Base-by-base conservation (phyloP, 768 basidiomycete species). In the Leccinellum luteum region DNA sequence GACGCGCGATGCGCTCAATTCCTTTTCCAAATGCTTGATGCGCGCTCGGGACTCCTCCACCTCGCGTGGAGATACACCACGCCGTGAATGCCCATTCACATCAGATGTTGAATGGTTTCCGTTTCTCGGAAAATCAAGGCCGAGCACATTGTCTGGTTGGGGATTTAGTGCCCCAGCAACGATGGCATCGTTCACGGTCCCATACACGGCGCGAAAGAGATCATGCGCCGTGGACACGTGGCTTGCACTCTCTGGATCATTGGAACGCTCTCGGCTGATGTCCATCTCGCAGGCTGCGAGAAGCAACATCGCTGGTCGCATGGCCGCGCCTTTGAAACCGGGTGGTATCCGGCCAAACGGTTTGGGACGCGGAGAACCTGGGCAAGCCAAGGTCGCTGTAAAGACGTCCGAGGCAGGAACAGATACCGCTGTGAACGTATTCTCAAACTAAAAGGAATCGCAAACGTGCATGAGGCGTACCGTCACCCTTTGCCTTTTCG, bases 211-310 rank as follows among this genome's bases (percentile, higher is more conserved):
- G 5, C 70, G 68, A 57, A 72, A 73, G n/a, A 72, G 72, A 8
- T 61, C 65, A 31, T 67, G 59, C 31, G 70, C 70, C 14, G 58
- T 51, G 19, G 58, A 59, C 17, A 56, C 64, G 44, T 72, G 70
- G 7, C 17, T 48, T 7, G 35, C 43, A 47, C 61, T 70, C 54
- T 64, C 61, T 15, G 66, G 54, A 57, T 59, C 56, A 28, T 58
- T 58, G 2, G 63, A 58, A 50, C 35, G 60, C 19, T 68, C 70
- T 14, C 72, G 68, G 21, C 70, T 73, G 43, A 72, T 64, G 51
- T 72, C 70, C 55, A 73, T 28, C 45, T 72, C 70, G 57, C 70
- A 72, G 2, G 70, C 70, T n/a, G 72, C 70, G 12, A 72, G 52
- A 50, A 73, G 60, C 50, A 72, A 56, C 63, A 64, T 54, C 3